phyloP scores from a whole-genome alignment of 202 grass and related monocot genomes.

The Schoenoplectus tabernaemontani region DNA sequence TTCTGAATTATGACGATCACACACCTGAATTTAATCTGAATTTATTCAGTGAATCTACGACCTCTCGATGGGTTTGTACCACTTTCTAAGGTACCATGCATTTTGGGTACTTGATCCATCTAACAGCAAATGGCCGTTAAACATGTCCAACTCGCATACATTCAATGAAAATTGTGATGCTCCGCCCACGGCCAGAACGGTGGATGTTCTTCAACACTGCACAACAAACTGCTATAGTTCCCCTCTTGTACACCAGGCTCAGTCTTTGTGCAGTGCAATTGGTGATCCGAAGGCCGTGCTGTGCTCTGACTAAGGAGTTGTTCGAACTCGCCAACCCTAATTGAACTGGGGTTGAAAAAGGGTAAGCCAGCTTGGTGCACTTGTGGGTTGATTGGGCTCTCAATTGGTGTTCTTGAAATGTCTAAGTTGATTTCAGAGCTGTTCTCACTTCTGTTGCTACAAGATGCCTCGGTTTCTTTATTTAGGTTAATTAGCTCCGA shows the following conservation, averaged over 20 bases:
- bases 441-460: slow-evolving; percentile 96
- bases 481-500: slow-evolving; percentile 96
- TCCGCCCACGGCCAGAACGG: slow-evolving; percentile 92
- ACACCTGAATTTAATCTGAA: background rate
- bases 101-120: background rate
- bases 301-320: slow-evolving; percentile 37
- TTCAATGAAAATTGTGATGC: slow-evolving; percentile 82
- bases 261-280: slow-evolving; percentile 37
- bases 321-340: slow-evolving; percentile 54
- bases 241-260: slow-evolving; percentile 31
- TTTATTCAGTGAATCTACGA: background rate
- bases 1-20: background rate
- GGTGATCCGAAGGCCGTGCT: background rate
- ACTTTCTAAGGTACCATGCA: background rate
- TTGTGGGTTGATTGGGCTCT: slow-evolving; percentile 36
- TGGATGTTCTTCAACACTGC: slow-evolving; percentile 71
- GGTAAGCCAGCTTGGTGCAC: slow-evolving; percentile 35
- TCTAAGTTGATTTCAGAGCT: slow-evolving; percentile 99
- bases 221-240: slow-evolving; percentile 75
- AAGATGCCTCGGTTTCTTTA: slow-evolving; percentile 99
- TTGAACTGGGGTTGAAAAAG: slow-evolving; percentile 42
- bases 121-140: background rate
- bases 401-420: slow-evolving; percentile 66
- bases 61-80: background rate
- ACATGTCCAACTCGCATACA: background rate